Evolutionary conservation across 2,329 filamentous ascomycete genomes (phyloP), one percentile per base, ranked within the genome.

Genomic region (Fusarium multiceps): DNA sequence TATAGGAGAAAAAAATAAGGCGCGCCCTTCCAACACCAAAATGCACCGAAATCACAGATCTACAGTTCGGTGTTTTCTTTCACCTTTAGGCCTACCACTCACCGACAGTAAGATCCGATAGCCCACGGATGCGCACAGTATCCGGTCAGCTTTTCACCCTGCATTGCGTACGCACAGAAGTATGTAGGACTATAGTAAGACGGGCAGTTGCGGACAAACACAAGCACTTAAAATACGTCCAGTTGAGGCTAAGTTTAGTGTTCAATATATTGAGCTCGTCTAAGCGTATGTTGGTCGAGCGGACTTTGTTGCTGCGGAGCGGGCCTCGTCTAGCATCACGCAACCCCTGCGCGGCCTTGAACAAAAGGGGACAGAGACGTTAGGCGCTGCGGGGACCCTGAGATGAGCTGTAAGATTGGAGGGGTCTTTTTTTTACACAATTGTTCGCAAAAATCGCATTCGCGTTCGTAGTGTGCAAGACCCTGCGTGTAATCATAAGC

Each of bases 331-430:
- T 27, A 47, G 42, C 59, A 68, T 70, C 59, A 23, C 47, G 55
- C 51, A 27, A 48, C 58, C 37, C 47, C 42, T 62, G 62, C 51
- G 28, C 23, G 13, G 23, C 34, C 21, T 16, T 34, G 23, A 5
- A 41, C 34, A 21, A 42, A 53, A 53, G 23, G n/a, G 34, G 49
- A 53, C n/a, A 42, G 21, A 40, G 40, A 21, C 56, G 41, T 59
- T 49, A 28, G 41, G 30, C 27, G 18, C 25, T 64, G 45, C 50
- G 49, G 58, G 41, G 66, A 47, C 40, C 30, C 32, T 58, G 23
- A 47, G 48, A 50, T 56, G 55, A 49, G 28, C n/a, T 48, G 28
- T 63, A 46, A 69, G 46, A 69, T 71, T 59, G 54, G 54, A 66
- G 65, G 49, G 56, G 48, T 49, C 48, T 66, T 54, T 71, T 47